phyloP scores from a whole-genome alignment of 352 stramenopile genomes.

The Phytophthora syringae region DNA sequence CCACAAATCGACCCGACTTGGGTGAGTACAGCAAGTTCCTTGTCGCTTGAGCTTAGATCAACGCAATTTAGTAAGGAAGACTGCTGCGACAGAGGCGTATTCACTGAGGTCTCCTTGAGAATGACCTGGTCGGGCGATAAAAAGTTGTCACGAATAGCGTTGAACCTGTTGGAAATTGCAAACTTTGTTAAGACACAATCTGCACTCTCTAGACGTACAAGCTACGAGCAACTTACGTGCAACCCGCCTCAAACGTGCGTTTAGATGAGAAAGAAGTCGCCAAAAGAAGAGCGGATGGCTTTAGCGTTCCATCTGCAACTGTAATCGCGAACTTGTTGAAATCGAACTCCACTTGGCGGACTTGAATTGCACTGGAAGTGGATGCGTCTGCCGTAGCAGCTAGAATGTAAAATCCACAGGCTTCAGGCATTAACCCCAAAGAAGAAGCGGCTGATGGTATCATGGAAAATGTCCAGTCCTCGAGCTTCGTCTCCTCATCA shows the following conservation, averaged over 20 bases:
- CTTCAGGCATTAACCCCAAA: slow-evolving; percentile 43
- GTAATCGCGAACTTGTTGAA: slow-evolving; percentile 50
- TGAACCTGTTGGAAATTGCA: slow-evolving; percentile 38
- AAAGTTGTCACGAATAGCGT: slow-evolving; percentile 64
- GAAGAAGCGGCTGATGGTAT: slow-evolving; percentile 29
- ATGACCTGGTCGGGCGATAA: slow-evolving; percentile 51
- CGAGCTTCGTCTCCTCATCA: slow-evolving; percentile 51
- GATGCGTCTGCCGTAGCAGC: slow-evolving; percentile 13
- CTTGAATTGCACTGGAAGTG: slow-evolving; percentile 22
- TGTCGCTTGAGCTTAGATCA: slow-evolving; percentile 48
- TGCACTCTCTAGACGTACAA: background rate
- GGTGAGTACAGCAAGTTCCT: slow-evolving; percentile 46
- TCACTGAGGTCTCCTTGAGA: slow-evolving; percentile 53
- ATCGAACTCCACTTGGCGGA: slow-evolving; percentile 75
- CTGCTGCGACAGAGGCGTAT: slow-evolving; percentile 13
- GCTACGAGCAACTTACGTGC: slow-evolving; percentile 42
- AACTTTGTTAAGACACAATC: background rate
- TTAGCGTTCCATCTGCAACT: slow-evolving; percentile 59
- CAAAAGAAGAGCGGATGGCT: slow-evolving; percentile 48
- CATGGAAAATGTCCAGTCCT: slow-evolving; percentile 46
- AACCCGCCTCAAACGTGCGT: slow-evolving; percentile 41
- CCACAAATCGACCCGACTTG: slow-evolving; percentile 35
- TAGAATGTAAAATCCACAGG: slow-evolving; percentile 66
- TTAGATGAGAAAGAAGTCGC: slow-evolving; percentile 53
- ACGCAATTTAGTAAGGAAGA: slow-evolving; percentile 44